A percentile compares a stretch with the other conserved stretches of the same genome.
phyloP scores from a whole-genome alignment of 2,329 filamentous ascomycete species.

The Aspergillus sp. region DNA sequence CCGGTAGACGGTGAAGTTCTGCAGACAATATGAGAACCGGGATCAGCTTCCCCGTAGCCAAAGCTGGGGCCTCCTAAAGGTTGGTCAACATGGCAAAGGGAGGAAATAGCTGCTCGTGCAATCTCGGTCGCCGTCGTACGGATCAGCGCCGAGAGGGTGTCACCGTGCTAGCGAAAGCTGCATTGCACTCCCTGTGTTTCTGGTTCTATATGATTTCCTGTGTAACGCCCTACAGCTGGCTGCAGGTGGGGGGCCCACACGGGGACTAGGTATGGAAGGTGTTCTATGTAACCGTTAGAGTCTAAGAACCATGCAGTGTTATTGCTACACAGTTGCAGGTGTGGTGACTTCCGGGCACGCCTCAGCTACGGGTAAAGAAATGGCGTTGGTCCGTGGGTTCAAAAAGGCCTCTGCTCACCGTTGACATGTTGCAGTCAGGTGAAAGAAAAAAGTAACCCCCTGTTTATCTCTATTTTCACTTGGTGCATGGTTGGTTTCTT shows the following conservation, averaged over 20 bases:
- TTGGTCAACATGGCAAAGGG: neutral
- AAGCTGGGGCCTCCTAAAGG: neutral
- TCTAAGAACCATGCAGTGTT: neutral
- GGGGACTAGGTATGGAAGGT: conserved; percentile 10
- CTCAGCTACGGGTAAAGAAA: neutral
- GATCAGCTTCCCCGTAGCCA: neutral
- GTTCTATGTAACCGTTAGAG: conserved; percentile 9
- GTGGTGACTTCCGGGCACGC: neutral
- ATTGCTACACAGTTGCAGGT: conserved; percentile 17
- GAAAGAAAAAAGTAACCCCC: neutral
- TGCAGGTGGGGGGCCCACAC: neutral
- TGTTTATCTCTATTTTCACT: neutral
- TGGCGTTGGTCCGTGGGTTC: neutral
- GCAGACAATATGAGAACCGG: neutral
- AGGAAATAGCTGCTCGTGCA: neutral
- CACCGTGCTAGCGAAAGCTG: neutral
- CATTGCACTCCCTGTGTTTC: neutral
- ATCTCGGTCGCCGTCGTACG: neutral
- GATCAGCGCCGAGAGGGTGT: neutral
- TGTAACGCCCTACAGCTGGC: neutral
- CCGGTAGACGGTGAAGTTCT: neutral
- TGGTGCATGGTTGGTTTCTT: neutral
- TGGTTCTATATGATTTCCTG: neutral
- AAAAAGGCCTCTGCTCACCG: neutral
- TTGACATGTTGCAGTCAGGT: neutral